Conservation (phyloP, 2,329 filamentous ascomycete species). For the Peltaster fructicola region DNA sequence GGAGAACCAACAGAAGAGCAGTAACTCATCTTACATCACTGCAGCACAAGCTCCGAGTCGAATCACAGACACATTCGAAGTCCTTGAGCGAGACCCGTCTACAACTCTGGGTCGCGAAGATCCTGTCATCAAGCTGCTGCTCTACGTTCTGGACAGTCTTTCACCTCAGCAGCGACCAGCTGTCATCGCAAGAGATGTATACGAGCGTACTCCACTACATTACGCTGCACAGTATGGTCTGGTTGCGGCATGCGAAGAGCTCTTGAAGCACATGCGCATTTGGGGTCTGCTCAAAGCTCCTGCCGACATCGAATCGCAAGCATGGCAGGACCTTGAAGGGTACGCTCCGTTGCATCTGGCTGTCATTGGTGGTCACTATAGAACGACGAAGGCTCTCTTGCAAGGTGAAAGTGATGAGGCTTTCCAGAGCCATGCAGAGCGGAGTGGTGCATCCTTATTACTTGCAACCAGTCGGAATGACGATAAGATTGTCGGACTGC, state of each 20-base stretch:
- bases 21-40: slow-evolving; percentile 42
- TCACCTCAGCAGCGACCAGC: slow-evolving; percentile 48
- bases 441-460: slow-evolving; percentile 73
- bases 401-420: slow-evolving; percentile 47
- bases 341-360: slow-evolving; percentile 81
- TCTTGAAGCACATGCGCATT: slow-evolving; percentile 74
- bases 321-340: slow-evolving; percentile 88
- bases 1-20: too few relatives aligned
- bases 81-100: slow-evolving; percentile 42
- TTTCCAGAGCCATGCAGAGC: slow-evolving; percentile 48
- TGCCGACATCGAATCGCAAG: slow-evolving; percentile 66
- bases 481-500: slow-evolving; percentile 62
- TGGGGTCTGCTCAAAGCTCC: slow-evolving; percentile 78
- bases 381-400: slow-evolving; percentile 68
- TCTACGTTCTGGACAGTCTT: slow-evolving; percentile 49
- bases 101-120: slow-evolving; percentile 51
- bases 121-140: slow-evolving; percentile 52
- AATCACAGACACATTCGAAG: slow-evolving; percentile 42
- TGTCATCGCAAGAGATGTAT: slow-evolving; percentile 52
- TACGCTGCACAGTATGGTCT: slow-evolving; percentile 93
- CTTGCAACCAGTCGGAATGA: slow-evolving; percentile 82
- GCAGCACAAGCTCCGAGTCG: slow-evolving; percentile 53
- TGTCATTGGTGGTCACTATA: slow-evolving; percentile 75
- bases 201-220: slow-evolving; percentile 73
- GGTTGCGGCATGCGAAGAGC: slow-evolving; percentile 69